phyloP scores from a whole-genome alignment of 108 stramenopile species.

The Thalassiosira profunda region DNA sequence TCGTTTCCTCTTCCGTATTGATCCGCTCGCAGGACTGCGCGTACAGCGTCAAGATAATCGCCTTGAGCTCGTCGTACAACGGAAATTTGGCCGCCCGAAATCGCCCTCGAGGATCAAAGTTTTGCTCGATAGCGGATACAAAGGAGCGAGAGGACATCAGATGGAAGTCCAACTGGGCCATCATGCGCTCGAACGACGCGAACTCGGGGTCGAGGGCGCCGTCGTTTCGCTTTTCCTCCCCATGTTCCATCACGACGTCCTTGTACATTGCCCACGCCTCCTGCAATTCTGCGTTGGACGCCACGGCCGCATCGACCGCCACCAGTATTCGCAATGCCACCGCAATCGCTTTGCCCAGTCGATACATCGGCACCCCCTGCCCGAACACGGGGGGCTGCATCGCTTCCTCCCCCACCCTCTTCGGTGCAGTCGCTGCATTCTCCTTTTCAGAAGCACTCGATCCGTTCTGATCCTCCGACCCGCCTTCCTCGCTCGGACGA shows the following conservation, averaged over 20 bases:
- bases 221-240: slow-evolving; percentile 39
- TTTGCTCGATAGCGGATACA: slow-evolving; percentile 52
- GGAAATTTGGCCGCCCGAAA: slow-evolving; percentile 29
- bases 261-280: slow-evolving; percentile 66
- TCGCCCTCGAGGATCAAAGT: slow-evolving; percentile 53
- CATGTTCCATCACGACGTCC: slow-evolving; percentile 49
- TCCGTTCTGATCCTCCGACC: neutral
- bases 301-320: slow-evolving; percentile 44
- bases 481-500: neutral
- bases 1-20: slow-evolving; percentile 44
- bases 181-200: slow-evolving; percentile 50
- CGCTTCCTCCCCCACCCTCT: slow-evolving; percentile 1
- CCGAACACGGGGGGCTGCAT: slow-evolving; percentile 31
- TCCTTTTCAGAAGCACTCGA: neutral
- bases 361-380: slow-evolving; percentile 17
- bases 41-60: slow-evolving; percentile 43
- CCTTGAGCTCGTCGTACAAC: slow-evolving; percentile 32
- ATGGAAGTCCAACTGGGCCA: slow-evolving; percentile 52
- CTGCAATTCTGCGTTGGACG: slow-evolving; percentile 43
- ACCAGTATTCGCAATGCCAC: slow-evolving; percentile 45
- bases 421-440: neutral
- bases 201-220: slow-evolving; percentile 35
- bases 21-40: slow-evolving; percentile 43
- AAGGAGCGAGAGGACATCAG: slow-evolving; percentile 52
- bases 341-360: slow-evolving; percentile 40